Percentiles rank a stretch among this genome's conserved stretches.
Conservation (phyloP, 148 eudicot species). For the Vaccinium myrtillus region DNA sequence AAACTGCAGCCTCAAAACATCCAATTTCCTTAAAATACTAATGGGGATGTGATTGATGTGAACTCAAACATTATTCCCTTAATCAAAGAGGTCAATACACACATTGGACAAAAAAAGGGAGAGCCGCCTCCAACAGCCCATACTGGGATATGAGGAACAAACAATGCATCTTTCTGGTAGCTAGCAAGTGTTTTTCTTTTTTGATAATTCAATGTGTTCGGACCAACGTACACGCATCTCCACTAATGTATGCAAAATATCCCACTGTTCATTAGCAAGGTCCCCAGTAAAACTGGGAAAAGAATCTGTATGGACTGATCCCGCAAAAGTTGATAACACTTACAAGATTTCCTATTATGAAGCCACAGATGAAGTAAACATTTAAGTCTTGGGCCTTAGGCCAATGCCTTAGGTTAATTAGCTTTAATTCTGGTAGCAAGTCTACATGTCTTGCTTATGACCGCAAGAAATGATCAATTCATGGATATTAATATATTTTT, state of each 20-base stretch:
- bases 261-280: no score
- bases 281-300: not conserved
- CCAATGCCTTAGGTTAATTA: not conserved
- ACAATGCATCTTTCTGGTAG: constrained; percentile 10
- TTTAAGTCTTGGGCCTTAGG: not conserved
- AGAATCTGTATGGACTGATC: not conserved
- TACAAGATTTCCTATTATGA: not conserved
- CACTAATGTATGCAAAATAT: not conserved
- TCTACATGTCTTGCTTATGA: not conserved
- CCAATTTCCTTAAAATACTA: not conserved
- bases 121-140: not conserved
- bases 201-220: not conserved
- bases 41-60: not conserved
- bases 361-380: not conserved
- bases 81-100: not conserved
- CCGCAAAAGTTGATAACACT: not conserved
- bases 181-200: not conserved
- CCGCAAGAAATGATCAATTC: no score
- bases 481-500: no score
- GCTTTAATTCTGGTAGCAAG: not conserved
- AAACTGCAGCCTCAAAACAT: constrained; percentile 18
- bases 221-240: not conserved
- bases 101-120: not conserved
- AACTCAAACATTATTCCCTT: not conserved
- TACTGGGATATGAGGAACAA: not conserved